Base-by-base conservation (phyloP, 2,329 filamentous ascomycete species). In the Phoma herbarum region DNA sequence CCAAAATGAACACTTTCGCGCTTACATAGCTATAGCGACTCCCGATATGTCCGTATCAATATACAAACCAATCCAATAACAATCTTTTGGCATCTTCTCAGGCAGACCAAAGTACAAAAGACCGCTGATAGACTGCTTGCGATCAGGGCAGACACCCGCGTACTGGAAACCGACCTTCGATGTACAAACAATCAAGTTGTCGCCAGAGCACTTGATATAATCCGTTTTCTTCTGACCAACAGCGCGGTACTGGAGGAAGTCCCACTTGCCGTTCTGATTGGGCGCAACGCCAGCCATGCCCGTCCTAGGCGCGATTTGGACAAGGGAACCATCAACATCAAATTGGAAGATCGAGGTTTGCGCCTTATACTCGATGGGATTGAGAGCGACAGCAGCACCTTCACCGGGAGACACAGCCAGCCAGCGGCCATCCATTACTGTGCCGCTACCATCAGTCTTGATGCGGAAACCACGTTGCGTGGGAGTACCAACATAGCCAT, bases 401-500 rank as follows among this genome's bases (percentile, higher is more conserved):
- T 54, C 52, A 9, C 44, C 52, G 22, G 52, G 44, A 8, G 52
- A 54, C 2, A 54, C 52, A 11, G 52, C 52, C n/a, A 54, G 44
- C 33, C 35, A 48, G 16, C 44, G 52, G 25, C 20, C 44, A 25
- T 54, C 52, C 35, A 48, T 54, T 3, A 33, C 35, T 2, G 52
- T 54, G 10, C 35, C 35, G 35, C 52, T 54, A 6, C 35, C 26
- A 16, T 54, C 25, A 4, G 51, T 54, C 43, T 47, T 42, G 33
- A 54, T 42, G 25, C 51, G 51, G 25, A 54, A 54, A 9, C 33
- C 35, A 2, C 51, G 51, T 16, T 54, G 51, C 8, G 51, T 54
- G 9, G 43, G 25, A 18, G 33, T 54, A 5, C 43, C 51, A 42
- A 64, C 59, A 50, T 71, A 69, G n/a, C 64, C 67, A 33, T 69